These are phyloP conservation scores for Aspergillus aculeatinus DNA, from an alignment of 2,329 filamentous ascomycete species.

Conservation along the genomic window DNA sequence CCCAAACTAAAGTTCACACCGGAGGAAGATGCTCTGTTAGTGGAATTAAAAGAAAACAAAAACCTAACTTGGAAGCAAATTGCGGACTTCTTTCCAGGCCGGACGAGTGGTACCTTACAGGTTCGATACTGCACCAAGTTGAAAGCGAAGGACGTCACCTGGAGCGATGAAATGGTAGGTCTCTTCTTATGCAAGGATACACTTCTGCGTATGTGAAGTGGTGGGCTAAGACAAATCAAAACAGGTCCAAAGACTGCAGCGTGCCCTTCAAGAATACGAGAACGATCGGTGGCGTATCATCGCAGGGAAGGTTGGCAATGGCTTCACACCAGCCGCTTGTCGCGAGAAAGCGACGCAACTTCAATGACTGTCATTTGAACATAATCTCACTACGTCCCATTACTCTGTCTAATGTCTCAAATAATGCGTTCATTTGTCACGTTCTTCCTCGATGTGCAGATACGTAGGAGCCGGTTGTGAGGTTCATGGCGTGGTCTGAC, in stretches of 20 bases:
- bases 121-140: slow-evolving; percentile 94
- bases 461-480: slow-evolving; percentile 12
- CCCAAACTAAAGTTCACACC: slow-evolving; percentile 93
- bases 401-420: background rate
- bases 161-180: slow-evolving; percentile 86
- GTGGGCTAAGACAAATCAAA: slow-evolving; percentile 18
- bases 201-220: background rate
- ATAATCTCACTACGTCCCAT: background rate
- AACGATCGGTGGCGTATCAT: slow-evolving; percentile 88
- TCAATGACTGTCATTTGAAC: slow-evolving; percentile 9
- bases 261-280: slow-evolving; percentile 43
- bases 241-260: slow-evolving; percentile 40
- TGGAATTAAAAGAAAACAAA: slow-evolving; percentile 92
- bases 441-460: slow-evolving; percentile 9
- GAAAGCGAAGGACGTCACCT: slow-evolving; percentile 88
- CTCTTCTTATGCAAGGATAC: background rate
- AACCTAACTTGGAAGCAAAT: slow-evolving; percentile 97
- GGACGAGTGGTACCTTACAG: slow-evolving; percentile 86
- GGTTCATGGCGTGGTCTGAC: slow-evolving; percentile 14
- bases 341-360: slow-evolving; percentile 68
- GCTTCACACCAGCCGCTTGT: slow-evolving; percentile 84
- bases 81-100: slow-evolving; percentile 89
- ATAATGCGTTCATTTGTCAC: slow-evolving; percentile 1
- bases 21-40: slow-evolving; percentile 82
- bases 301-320: slow-evolving; percentile 83